Evolutionary conservation across 257 asterid species (phyloP), one percentile per base, ranked within the genome.

Genomic region (Solanum lycopersicoides): DNA sequence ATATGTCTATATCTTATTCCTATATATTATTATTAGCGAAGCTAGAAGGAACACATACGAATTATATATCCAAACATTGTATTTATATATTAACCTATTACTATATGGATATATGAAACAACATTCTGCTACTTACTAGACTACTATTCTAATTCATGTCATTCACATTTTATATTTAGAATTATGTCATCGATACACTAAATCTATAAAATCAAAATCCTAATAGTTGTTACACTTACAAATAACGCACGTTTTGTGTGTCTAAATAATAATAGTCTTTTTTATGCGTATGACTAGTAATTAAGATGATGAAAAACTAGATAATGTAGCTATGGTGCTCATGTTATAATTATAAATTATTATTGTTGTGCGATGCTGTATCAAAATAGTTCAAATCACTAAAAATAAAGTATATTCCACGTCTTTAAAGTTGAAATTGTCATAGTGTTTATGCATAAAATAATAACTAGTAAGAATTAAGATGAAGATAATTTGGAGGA

Each of bases 401-500:
- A 39, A 20, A 74, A 74, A 25, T 21, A 23, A 7, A 21, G 82
- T 34, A 28, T 12, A 13, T 75, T 41, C 16, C 30, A 41, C 34
- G 20, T 41, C 2, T 23, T 14, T 42, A 41, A 41, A 75, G 83
- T 41, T 75, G 83, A 41, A 75, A 23, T 75, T 75, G 16, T 41
- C 34, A 41, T 75, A 5, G 3, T 74, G 53, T 23, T 74, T 74
- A 74, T 74, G 82, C 82, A 20, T 37, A 45, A 41, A 21, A 20
- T 37, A 45, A 41, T 37, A 25, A 75, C 35, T 75, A 41, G 59
- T 75, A 75, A 69, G 90, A 28, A 28, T 28, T 28, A 28, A 28
- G n/a, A 87, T 85, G 89, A 87, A 44, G 87, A 60, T 34, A 59
- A 82, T 35, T 72, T 82, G n/a, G 87, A 45, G 75, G 86, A 65